Conservation (phyloP, 441 rosid genomes). For the Brassica balearica region DNA sequence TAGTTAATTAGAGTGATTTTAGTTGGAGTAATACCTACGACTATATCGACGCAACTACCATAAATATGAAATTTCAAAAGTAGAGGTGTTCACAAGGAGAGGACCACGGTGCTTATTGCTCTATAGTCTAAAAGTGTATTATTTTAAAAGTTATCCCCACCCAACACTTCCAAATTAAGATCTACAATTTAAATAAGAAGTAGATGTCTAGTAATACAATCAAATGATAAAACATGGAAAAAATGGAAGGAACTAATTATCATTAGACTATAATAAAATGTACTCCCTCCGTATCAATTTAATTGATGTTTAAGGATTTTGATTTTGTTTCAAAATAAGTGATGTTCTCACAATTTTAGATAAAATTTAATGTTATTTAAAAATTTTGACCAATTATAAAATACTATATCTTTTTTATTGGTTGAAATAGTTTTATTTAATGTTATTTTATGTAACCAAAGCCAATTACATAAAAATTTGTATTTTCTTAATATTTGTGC, state of each 20-base stretch:
- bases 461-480: too few species aligned
- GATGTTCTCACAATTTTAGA: too few species aligned
- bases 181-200: background rate
- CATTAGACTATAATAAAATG: background rate
- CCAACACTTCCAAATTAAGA: constrained; percentile 10
- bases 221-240: background rate
- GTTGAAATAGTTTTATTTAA: too few species aligned
- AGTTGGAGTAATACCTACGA: constrained; percentile 36
- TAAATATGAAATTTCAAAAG: constrained; percentile 35
- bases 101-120: constrained; percentile 32
- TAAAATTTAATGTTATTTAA: too few species aligned
- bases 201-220: background rate
- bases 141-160: constrained; percentile 20
- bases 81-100: constrained; percentile 30
- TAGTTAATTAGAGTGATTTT: background rate
- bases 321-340: too few species aligned
- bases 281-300: too few species aligned
- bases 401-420: too few species aligned
- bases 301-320: too few species aligned
- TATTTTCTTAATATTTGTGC: too few species aligned
- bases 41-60: constrained; percentile 35
- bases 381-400: too few species aligned
- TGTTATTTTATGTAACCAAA: too few species aligned
- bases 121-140: background rate
- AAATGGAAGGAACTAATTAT: background rate